Evolutionary conservation across 169 alveolate genomes (phyloP).

Genomic region (Plasmodium gallinaceum): DNA sequence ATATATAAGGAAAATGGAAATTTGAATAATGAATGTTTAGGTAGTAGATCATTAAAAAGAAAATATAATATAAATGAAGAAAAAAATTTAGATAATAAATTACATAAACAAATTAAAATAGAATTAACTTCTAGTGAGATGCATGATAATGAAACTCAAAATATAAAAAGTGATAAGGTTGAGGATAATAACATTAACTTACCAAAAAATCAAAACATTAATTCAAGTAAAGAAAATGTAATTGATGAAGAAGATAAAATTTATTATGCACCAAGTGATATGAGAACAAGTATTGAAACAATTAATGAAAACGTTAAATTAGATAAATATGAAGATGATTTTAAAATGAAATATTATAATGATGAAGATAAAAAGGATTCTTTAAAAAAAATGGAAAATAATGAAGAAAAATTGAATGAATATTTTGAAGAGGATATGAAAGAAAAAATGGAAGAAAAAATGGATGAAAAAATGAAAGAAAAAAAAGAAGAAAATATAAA

Average conservation of each 20-base stretch:
- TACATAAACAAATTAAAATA: constrained; percentile 38
- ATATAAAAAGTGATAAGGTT: background rate
- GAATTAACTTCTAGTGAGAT: constrained; percentile 3
- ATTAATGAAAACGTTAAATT: constrained; percentile 15
- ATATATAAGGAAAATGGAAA: background rate
- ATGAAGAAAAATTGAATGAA: background rate
- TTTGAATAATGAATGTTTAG: background rate
- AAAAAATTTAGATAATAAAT: background rate
- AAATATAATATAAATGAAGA: constrained; percentile 5
- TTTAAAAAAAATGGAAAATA: background rate
- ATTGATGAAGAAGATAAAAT: constrained; percentile 27
- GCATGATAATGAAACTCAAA: background rate
- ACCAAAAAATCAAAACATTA: background rate
- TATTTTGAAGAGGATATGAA: background rate
- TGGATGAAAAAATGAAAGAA: background rate
- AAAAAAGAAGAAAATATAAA: background rate
- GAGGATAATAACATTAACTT: background rate
- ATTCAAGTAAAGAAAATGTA: background rate
- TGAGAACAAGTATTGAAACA: constrained; percentile 44
- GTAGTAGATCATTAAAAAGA: constrained; percentile 30
- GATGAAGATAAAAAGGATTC: background rate
- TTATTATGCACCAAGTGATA: constrained; percentile 50
- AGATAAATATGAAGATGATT: background rate
- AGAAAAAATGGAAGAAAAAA: background rate
- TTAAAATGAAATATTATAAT: background rate